Conservation (phyloP, 2,329 filamentous ascomycete species). For the Endothia cerciana region DNA sequence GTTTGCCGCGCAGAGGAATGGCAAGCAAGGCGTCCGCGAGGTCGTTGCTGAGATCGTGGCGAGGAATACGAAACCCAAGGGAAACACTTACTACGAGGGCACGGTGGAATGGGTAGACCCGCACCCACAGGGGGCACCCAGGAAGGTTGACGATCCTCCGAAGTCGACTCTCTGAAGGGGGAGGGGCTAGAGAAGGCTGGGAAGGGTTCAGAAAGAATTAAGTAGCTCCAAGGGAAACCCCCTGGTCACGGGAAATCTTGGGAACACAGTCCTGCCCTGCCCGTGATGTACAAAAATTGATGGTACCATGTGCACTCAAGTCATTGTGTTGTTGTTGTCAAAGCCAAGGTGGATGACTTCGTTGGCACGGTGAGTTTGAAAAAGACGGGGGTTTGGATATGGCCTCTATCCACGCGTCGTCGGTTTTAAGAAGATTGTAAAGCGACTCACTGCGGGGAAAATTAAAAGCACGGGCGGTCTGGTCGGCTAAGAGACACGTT, state of each 20-base stretch:
- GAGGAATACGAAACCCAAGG: constrained; percentile 56
- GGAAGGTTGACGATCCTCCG: not conserved
- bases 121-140: not conserved
- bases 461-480: not conserved
- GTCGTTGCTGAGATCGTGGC: constrained; percentile 70
- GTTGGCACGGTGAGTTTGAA: not conserved
- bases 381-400: not conserved
- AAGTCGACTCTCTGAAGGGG: no score
- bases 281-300: not conserved
- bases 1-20: constrained; percentile 61
- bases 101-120: constrained; percentile 12
- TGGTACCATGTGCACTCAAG: not conserved
- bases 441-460: not conserved
- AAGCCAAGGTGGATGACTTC: not conserved
- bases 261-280: no score
- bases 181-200: not conserved
- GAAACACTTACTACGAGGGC: constrained; percentile 2
- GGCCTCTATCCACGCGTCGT: not conserved
- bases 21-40: constrained; percentile 70
- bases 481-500: constrained; percentile 2
- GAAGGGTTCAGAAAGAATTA: no score
- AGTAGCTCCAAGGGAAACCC: no score
- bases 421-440: not conserved
- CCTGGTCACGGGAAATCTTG: no score
- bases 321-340: not conserved